Conservation (phyloP, 2,329 filamentous ascomycete genomes). For the Sclerotinia spermophila region DNA sequence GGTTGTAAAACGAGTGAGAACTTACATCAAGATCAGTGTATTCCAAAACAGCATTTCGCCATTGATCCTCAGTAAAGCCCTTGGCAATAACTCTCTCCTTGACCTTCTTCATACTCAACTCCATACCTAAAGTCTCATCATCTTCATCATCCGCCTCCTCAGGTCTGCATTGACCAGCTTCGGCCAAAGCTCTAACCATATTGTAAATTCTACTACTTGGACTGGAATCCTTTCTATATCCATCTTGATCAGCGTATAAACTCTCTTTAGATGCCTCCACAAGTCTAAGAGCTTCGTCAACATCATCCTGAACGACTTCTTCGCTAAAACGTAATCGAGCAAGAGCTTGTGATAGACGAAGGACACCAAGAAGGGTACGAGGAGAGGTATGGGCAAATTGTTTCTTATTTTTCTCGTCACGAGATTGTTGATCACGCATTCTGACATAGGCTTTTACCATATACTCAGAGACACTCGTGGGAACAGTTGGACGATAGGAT, state of each 20-base stretch:
- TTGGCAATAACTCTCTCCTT: conserved; percentile 90
- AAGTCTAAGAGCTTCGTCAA: conserved; percentile 88
- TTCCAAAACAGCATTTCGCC: conserved; percentile 80
- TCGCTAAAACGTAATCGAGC: conserved; percentile 87
- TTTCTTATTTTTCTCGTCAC: conserved; percentile 85
- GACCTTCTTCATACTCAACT: conserved; percentile 84
- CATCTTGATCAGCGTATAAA: conserved; percentile 66
- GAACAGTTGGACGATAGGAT: conserved; percentile 81
- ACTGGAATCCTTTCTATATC: conserved; percentile 65
- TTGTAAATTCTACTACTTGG: conserved; percentile 91
- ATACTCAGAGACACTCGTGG: conserved; percentile 85
- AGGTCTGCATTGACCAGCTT: conserved; percentile 62
- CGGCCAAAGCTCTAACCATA: conserved; percentile 82
- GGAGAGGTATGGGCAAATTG: conserved; percentile 93
- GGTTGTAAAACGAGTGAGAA: conserved; percentile 34
- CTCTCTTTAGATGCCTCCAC: conserved; percentile 92
- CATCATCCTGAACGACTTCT: conserved; percentile 83
- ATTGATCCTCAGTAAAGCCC: conserved; percentile 94
- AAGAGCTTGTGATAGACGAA: conserved; percentile 90
- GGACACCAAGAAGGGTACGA: conserved; percentile 85
- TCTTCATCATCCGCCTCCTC: conserved; percentile 59
- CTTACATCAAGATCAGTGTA: conserved; percentile 87
- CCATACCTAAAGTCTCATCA: conserved; percentile 61
- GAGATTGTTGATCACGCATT: conserved; percentile 86
- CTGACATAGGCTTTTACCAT: conserved; percentile 96